Percentiles rank a stretch among this genome's conserved stretches.
These are phyloP conservation scores for Paramecium biaurelia DNA, from an alignment of 73 alveolate genomes.

Conservation along the genomic window DNA sequence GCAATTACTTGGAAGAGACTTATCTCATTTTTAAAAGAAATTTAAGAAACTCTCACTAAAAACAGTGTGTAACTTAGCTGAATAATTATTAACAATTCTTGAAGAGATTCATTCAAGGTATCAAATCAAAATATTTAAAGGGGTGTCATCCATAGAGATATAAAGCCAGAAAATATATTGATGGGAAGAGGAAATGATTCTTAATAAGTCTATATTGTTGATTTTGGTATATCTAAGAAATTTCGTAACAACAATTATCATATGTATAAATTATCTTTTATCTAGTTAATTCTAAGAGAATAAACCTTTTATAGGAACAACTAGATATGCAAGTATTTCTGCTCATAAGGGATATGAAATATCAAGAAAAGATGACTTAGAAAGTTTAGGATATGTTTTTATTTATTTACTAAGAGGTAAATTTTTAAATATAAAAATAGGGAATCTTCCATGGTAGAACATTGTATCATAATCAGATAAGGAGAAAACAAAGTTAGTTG, in stretches of 20 bases:
- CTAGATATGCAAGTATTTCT: constrained; percentile 75
- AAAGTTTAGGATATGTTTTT: constrained; percentile 81
- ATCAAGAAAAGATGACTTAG: constrained; percentile 83
- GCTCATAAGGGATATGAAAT: constrained; percentile 89
- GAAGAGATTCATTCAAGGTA: constrained; percentile 57
- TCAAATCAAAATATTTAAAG: neutral
- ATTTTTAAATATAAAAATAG: constrained; percentile 67
- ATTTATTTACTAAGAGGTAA: constrained; percentile 74
- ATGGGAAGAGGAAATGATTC: constrained; percentile 71
- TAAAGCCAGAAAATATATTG: constrained; percentile 81
- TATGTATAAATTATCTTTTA: neutral
- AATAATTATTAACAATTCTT: neutral
- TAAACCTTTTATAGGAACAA: constrained; percentile 72
- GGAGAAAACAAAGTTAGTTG: constrained; percentile 86
- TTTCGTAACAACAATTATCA: constrained; percentile 19
- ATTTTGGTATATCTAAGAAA: constrained; percentile 85
- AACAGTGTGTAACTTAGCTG: constrained; percentile 29
- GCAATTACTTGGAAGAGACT: constrained; percentile 34
- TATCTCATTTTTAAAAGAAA: constrained; percentile 1
- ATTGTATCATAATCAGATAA: constrained; percentile 81
- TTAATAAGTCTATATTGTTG: constrained; percentile 66
- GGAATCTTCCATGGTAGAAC: constrained; percentile 95
- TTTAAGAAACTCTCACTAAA: neutral
- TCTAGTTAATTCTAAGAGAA: constrained; percentile 52
- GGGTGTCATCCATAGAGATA: constrained; percentile 75